phyloP scores from a whole-genome alignment of 768 basidiomycete genomes.

The Lentinula boryana region DNA sequence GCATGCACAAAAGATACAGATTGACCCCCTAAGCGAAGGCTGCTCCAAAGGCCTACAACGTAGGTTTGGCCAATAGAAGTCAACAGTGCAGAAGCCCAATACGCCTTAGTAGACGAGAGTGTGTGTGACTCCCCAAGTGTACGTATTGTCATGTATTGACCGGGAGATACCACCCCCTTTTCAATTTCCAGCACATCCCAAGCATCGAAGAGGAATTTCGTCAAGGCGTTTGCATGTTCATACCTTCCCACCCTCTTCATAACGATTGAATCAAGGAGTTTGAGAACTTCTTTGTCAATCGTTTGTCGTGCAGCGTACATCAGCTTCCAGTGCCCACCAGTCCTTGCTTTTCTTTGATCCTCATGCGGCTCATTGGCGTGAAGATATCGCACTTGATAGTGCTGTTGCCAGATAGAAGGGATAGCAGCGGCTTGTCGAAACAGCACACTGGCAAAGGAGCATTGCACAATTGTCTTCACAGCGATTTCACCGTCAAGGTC shows the following conservation, averaged over 20 bases:
- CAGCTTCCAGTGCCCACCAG: slow-evolving; percentile 35
- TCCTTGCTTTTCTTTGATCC: slow-evolving; percentile 19
- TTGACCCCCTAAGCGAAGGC: slow-evolving; percentile 8
- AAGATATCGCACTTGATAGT: slow-evolving; percentile 45
- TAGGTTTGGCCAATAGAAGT: slow-evolving; percentile 35
- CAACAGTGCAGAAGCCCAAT: slow-evolving; percentile 44
- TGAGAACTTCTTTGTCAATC: slow-evolving; percentile 36
- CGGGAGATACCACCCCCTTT: slow-evolving; percentile 7
- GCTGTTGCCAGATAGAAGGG: slow-evolving; percentile 42
- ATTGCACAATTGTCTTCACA: slow-evolving; percentile 29
- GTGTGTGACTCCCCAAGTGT: background rate
- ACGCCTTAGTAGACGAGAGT: slow-evolving; percentile 32
- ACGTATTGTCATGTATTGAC: background rate
- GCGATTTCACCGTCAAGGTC: background rate
- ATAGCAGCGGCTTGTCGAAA: slow-evolving; percentile 39
- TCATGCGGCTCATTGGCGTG: slow-evolving; percentile 33
- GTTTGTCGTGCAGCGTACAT: slow-evolving; percentile 39
- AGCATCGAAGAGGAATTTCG: slow-evolving; percentile 42
- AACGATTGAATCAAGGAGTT: slow-evolving; percentile 35
- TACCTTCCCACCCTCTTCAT: slow-evolving; percentile 28
- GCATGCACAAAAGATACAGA: slow-evolving; percentile 34
- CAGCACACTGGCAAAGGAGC: slow-evolving; percentile 28
- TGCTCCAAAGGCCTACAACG: slow-evolving; percentile 34
- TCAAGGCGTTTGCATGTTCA: slow-evolving; percentile 30
- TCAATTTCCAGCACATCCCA: slow-evolving; percentile 48